Base-by-base conservation (phyloP, 2,329 filamentous ascomycete genomes). In the Xylaria sp. region DNA sequence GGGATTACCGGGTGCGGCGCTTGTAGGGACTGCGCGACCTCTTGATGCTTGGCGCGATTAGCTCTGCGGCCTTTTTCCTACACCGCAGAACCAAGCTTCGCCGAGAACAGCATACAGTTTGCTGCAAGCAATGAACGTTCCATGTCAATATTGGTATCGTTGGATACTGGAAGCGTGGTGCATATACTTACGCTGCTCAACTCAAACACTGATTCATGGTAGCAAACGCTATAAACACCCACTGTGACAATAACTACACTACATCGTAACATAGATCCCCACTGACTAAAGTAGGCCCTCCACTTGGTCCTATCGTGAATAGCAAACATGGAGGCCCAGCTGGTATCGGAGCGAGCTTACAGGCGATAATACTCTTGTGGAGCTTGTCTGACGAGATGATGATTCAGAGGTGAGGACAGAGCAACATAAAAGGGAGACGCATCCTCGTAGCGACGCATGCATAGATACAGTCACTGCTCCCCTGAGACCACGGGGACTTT, bases 1-100 rank as follows among this genome's bases (percentile, higher is more conserved):
- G 72, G 57, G 60, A 36, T 73, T 74, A 28, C 62, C 72, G 72
- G 72, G 62, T 71, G 65, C 68, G 23, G 64, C 59, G 61, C 60
- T 69, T 65, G 59, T 51, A 61, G 18, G 48, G 49, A 31, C 61
- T 62, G 59, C 62, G 60, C 49, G 52, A 66, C 62, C 57, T 70
- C 31, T n/a, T 64, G 56, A 59, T 43, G 49, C 59, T 67, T 66
- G 65, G 68, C 66, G 23, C 23, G 15, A 56, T 49, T 63, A 54
- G 41, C 33, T 48, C 57, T 64, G 69, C 63, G 64, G 46, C 60
- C 64, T 71, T 63, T 65, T 51, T 49, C 25, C n/a, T 54, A 33
- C 25, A n/a, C 6, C 15, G 13, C 49, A 55, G 31, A 18, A 8
- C 41, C 46, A 52, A 56, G 7, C 12, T 63, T n/a, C 23, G 39